Conservation (phyloP, 2,329 filamentous ascomycete species). For the Xylariaceae sp. region DNA sequence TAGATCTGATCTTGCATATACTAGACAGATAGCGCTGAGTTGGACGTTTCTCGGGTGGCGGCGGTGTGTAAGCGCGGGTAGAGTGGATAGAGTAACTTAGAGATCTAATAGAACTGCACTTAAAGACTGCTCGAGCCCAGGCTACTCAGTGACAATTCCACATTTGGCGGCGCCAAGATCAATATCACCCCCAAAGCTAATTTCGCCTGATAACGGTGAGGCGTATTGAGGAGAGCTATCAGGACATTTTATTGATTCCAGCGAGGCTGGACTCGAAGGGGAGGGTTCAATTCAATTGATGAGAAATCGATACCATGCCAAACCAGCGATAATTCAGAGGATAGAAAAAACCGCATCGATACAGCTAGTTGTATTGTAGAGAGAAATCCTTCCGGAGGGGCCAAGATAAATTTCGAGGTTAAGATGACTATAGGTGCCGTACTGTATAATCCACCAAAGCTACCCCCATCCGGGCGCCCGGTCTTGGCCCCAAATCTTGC, state of each 20-base stretch:
- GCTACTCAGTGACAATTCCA: not conserved
- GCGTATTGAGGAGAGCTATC: conserved; percentile 1
- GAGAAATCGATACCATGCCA: too few relatives aligned
- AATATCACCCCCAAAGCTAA: conserved; percentile 4
- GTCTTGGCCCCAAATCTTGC: conserved; percentile 27
- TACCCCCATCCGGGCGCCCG: conserved; percentile 16
- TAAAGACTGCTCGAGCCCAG: not conserved
- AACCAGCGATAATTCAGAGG: too few relatives aligned
- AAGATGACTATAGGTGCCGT: too few relatives aligned
- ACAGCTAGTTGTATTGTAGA: too few relatives aligned
- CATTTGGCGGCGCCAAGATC: conserved; percentile 3
- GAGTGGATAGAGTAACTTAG: conserved; percentile 17
- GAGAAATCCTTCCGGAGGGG: too few relatives aligned
- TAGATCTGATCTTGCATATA: conserved; percentile 17
- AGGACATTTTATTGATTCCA: conserved; percentile 5
- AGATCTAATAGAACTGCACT: conserved; percentile 18
- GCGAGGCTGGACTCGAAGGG: conserved; percentile 1
- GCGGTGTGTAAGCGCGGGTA: conserved; percentile 6
- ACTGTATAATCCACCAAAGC: too few relatives aligned
- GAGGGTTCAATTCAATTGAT: conserved; percentile 9
- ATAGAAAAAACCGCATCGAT: conserved; percentile 3
- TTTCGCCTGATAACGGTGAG: conserved; percentile 13
- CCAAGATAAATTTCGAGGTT: too few relatives aligned
- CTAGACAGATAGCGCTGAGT: not conserved
- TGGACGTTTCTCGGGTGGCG: not conserved